Base-by-base conservation (phyloP, 345 rosid species). In the Syzygium oleosum region DNA sequence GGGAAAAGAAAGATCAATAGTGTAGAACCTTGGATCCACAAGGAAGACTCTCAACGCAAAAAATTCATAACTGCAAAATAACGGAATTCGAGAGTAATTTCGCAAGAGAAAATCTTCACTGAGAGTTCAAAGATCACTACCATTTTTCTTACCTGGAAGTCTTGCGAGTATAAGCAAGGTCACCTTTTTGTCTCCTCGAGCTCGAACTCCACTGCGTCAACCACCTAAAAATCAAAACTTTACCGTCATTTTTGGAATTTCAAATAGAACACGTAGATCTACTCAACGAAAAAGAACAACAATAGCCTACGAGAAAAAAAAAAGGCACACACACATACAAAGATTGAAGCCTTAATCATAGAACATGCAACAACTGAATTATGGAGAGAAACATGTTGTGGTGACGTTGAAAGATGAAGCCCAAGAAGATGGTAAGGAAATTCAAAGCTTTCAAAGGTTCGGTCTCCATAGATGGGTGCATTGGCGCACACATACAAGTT, bases 241-340 rank as follows among this genome's bases (percentile, higher is more conserved):
- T 34, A 34, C 13, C 13, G 23, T 16, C 79, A 31, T 17, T 31
- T 31, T 9, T 68, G 79, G 12, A 68, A 31, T 31, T 34, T 68
- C 43, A 17, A 68, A 31, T 22, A 11, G 80, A 73, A 73, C 41
- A 19, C 80, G 10, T 2, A 73, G 80, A 73, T 73, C 80, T 1
- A 9, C 38, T 19, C 9, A 25, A 68, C 7, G 46, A 68, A 68
- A 17, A 34, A 34, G 46, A 34, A 68, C 46, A 68, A 68, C 46
- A 68, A 17, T 34, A 68, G 25, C 46, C 80, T 68, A 68, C 10
- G 1, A 5, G 4, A 23, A 58, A 9, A 5, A 31, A 68, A 10
- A 15, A 34, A 10, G 12, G 23, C 22, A 43, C 6, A 2, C 46
- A 0, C 46, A 2, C 13, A 19, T 31, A 19, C 49, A 34, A 19